Evolutionary conservation across 2,329 filamentous ascomycete species (phyloP), one percentile per base, ranked within the genome.

Genomic region (Colletotrichum ledebouriae): DNA sequence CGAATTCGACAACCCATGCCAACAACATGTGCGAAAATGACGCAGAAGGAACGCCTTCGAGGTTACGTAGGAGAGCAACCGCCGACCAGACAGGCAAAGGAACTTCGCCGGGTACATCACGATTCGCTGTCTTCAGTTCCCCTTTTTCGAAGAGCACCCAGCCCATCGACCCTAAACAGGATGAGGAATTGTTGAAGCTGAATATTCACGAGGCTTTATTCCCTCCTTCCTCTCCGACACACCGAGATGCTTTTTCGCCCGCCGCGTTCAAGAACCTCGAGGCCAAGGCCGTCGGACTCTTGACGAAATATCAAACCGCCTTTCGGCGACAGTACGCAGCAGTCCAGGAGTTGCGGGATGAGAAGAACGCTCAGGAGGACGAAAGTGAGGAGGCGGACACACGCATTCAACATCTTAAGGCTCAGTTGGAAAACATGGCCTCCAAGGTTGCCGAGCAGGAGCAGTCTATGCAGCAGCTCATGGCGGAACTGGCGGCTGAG

Each of bases 231-330:
- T 73, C 79, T 0, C 79, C 84, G 1, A 71, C 73, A 0, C 80
- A 84, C 12, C 76, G 80, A 42, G 84, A 88, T 46, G 74, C 84
- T 1, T 88, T 89, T 75, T 89, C 87, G 1, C 87, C 87, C 0
- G 82, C 85, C 0, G 84, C 85, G 10, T 90, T 85, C 77, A 89
- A 88, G 74, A 89, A 87, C 73, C 80, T 90, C n/a, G 86, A 87
- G 66, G 77, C 80, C 70, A 88, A 87, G 64, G 89, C 89, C 3
- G 79, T 81, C 4, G 85, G 86, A 4, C 77, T 90, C 4, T 75
- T 91, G 25, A 80, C 78, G 22, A 85, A 81, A 73, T 85, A 90
- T 71, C 89, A 90, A 72, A 78, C 77, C 11, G 88, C 88, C 34
- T 90, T 90, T 75, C 85, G 85, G 55, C 77, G 83, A 61, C 85